Evolutionary conservation across 345 rosid genomes (phyloP).

Genomic region (Litchi chinensis): DNA sequence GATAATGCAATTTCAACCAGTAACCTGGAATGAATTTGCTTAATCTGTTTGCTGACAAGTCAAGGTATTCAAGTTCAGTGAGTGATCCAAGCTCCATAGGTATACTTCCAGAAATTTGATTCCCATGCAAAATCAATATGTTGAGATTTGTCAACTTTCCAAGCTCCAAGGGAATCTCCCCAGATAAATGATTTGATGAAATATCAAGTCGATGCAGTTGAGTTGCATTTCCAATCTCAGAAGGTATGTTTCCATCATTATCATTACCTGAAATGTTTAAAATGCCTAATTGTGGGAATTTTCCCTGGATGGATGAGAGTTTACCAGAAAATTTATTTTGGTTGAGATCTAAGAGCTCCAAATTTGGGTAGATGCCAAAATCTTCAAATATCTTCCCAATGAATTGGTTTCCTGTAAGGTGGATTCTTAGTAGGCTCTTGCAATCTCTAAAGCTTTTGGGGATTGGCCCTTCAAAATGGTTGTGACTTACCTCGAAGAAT

Average conservation of each 20-base stretch:
- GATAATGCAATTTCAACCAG: neutral
- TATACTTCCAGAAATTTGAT: neutral
- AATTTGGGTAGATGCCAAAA: neutral
- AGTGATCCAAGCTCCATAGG: neutral
- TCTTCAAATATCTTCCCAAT: neutral
- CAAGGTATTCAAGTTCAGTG: neutral
- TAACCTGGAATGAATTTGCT: neutral
- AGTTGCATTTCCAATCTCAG: constrained; percentile 11
- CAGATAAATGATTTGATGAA: constrained; percentile 20
- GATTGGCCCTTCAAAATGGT: constrained; percentile 19
- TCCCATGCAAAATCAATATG: constrained; percentile 20
- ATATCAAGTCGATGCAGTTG: constrained; percentile 20
- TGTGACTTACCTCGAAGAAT: neutral
- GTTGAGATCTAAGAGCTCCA: neutral
- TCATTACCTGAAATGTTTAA: neutral
- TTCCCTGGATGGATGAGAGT: neutral
- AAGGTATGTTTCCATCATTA: neutral
- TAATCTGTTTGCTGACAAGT: neutral
- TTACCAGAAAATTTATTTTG: neutral
- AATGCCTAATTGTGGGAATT: neutral
- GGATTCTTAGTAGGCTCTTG: constrained; percentile 15
- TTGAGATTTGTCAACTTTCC: constrained; percentile 22
- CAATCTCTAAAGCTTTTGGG: constrained; percentile 27
- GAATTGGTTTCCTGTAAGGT: neutral
- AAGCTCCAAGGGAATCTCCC: constrained; percentile 28